A percentile compares a stretch with the other conserved stretches of the same genome.
phyloP scores from a whole-genome alignment of 306 rosid genomes.

The Ammopiptanthus mongolicus region DNA sequence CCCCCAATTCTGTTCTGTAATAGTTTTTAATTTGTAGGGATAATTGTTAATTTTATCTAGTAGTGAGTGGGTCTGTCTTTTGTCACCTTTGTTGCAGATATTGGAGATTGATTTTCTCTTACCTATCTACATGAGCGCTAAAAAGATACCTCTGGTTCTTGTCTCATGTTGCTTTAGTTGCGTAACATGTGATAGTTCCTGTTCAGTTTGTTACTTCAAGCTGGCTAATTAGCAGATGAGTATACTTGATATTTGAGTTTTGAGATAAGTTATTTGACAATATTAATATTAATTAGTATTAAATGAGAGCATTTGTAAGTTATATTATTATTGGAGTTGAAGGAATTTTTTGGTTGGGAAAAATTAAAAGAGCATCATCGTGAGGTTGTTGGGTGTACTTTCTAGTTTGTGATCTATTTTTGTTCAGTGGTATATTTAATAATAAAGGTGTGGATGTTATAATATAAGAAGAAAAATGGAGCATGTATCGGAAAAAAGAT shows the following conservation, averaged over 20 bases:
- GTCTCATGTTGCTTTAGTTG: neutral
- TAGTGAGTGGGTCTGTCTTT: neutral
- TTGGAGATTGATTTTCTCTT: conserved; percentile 17
- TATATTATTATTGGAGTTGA: conserved; percentile 23
- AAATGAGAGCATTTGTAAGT: neutral
- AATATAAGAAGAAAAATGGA: conserved; percentile 66
- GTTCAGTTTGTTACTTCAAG: conserved; percentile 12
- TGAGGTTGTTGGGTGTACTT: conserved; percentile 32
- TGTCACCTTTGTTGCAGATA: conserved; percentile 29
- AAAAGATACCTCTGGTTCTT: conserved; percentile 7
- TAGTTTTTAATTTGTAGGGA: neutral
- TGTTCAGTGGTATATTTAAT: conserved; percentile 24
- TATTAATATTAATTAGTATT: neutral
- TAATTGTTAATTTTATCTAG: conserved; percentile 13
- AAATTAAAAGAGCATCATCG: conserved; percentile 3
- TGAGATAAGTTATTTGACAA: neutral
- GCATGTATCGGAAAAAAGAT: conserved; percentile 47
- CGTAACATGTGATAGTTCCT: neutral
- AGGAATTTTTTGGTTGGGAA: conserved; percentile 6
- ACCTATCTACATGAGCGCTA: neutral
- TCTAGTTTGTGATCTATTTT: conserved; percentile 18
- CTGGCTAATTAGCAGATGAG: neutral
- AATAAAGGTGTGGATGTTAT: conserved; percentile 30
- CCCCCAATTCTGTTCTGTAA: conserved; percentile 10
- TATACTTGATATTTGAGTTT: neutral